Evolutionary conservation across 2,329 filamentous ascomycete genomes (phyloP), one percentile per base, ranked within the genome.

Genomic region (Aspergillus brunneoviolaceus): DNA sequence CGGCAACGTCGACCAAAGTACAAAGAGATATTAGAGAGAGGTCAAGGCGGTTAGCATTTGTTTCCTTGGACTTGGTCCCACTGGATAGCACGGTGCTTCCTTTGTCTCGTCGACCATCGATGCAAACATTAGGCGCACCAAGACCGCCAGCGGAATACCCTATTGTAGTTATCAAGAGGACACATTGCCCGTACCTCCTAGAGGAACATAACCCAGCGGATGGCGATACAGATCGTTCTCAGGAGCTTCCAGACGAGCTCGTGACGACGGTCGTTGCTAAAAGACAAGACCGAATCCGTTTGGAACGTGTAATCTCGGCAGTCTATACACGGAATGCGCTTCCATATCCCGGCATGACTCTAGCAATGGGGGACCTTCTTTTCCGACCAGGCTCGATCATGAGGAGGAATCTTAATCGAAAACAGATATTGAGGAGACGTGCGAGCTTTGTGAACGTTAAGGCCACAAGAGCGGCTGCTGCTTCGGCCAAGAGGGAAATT

Each of bases 111-210:
- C 73, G 76, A 52, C 72, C 92, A 67, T 96, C 92, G 2, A 88
- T 96, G 63, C 90, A 94, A 67, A 85, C 91, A 61, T 86, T 91
- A 29, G 88, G 89, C 1, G 91, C 91, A 0, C 81, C 92, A 25
- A 87, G 89, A 16, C 82, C 87, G 14, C 90, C 87, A 66, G 84
- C 85, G 14, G 82, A 87, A 47, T 75, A 89, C 55, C 89, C 85
- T 63, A 90, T 95, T 69, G 87, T 96, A 55, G 89, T 96, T 51
- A 86, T 97, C 70, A 94, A 91, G 71, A 96, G 96, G 69, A 96
- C 93, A 0, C 88, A 88, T 67, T 84, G 85, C 2, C 80, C 86
- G 51, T 88, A 87, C 67, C 84, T 88, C 49, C 72, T 78, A 6
- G 75, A 84, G 5, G 73, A 80, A 16, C 74, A 81, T 14, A 77